Base-by-base conservation (phyloP, 306 rosid species). In the Castanospermum australe region DNA sequence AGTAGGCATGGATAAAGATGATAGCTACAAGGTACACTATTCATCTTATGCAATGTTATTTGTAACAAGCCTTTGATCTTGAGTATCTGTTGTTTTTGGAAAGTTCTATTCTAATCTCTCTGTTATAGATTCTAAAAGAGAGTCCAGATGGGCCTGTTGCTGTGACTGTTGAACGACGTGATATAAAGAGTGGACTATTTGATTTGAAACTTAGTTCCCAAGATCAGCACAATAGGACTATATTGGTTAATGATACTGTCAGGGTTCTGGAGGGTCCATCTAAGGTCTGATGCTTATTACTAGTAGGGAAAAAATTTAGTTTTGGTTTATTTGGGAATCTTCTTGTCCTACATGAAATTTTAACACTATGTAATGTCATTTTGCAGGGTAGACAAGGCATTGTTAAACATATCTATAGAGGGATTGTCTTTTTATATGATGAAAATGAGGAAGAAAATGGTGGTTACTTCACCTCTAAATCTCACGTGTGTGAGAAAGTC, bases 301-400 rank as follows among this genome's bases (percentile, higher is more conserved):
- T 52, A 24, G 32, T 20, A 8, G 4, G 18, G 44, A 67, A 42
- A 11, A 9, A 32, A 5, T 52, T 13, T 60, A 8, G 80, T 18
- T 52, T 14, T 56, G 56, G 67, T 36, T 65, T 59, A 54, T 45
- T 71, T 72, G 35, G 42, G 20, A 71, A 73, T 56, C 38, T 54
- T 25, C 25, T 41, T 69, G 48, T 51, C 57, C 77, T 39, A 8
- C 67, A 63, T 62, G 81, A 60, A 60, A 38, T 69, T 78, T 45
- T 44, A 75, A 45, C 71, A 35, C 55, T 57, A 4, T 76, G 77
- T 54, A 20, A 33, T 85, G 70, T 81, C 54, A 71, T 74, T 81
- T 85, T 86, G 71, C 88, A 96, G 99, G 99, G 77, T 59, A 91
- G 83, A 87, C 97, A 96, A 81, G 99, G 98, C 25, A 84, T 90